A percentile compares a stretch with the other conserved stretches of the same genome.
Evolutionary conservation across 768 basidiomycete species (phyloP).

Genomic region (Boletus rufocinnamomeus): DNA sequence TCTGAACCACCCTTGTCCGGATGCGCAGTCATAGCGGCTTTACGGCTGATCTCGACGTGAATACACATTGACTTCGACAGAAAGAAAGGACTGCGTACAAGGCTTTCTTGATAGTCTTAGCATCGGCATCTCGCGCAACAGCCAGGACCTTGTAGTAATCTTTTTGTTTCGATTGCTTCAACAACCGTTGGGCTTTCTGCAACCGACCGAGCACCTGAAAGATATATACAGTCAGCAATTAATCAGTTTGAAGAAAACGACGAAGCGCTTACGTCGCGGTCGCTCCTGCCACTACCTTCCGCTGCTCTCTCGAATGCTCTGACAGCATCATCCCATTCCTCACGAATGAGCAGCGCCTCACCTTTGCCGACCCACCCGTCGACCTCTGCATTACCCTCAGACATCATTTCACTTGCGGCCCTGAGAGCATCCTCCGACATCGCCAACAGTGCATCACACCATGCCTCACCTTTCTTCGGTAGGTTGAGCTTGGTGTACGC

Average conservation of each 20-base stretch:
- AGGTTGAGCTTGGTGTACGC: constrained; percentile 67
- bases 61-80: not conserved
- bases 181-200: constrained; percentile 76
- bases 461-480: constrained; percentile 55
- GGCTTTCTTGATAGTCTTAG: constrained; percentile 92
- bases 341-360: constrained; percentile 68
- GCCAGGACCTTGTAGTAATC: constrained; percentile 97
- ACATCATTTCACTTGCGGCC: constrained; percentile 32
- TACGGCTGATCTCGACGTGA: constrained; percentile 53
- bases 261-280: constrained; percentile 62
- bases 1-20: constrained; percentile 96
- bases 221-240: not conserved
- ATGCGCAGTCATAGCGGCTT: constrained; percentile 78
- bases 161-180: constrained; percentile 90
- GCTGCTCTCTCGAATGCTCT: constrained; percentile 78
- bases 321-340: constrained; percentile 89
- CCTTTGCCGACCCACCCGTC: constrained; percentile 77
- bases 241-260: not conserved
- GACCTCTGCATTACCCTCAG: constrained; percentile 62
- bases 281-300: constrained; percentile 73
- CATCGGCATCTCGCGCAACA: constrained; percentile 85
- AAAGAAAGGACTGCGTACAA: constrained; percentile 42
- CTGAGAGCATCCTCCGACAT: constrained; percentile 44
- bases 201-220: constrained; percentile 69
- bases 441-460: constrained; percentile 70